Conservation (phyloP, 345 rosid genomes). For the Bruguiera sexangula region DNA sequence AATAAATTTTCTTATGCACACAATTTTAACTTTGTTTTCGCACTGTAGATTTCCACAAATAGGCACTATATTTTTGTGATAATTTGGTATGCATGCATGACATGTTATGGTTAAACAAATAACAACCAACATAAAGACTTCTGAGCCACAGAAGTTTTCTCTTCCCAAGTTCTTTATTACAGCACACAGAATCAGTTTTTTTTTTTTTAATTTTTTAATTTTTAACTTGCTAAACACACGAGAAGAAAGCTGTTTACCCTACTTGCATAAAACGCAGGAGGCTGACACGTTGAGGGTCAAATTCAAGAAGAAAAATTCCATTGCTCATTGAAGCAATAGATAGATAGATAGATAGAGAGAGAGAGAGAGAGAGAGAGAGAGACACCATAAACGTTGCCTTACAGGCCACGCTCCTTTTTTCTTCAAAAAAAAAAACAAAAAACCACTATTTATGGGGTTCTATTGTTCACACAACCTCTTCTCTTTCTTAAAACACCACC, state of each 20-base stretch:
- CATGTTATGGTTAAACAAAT: constrained; percentile 28
- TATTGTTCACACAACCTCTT: constrained; percentile 12
- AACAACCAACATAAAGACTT: constrained; percentile 32
- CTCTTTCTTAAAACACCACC: constrained; percentile 14
- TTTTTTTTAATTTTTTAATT: neutral
- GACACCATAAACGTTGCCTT: constrained; percentile 36
- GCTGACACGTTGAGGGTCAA: constrained; percentile 25
- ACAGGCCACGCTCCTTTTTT: constrained; percentile 35
- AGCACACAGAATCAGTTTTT: no score
- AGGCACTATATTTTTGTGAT: no score
- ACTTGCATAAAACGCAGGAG: neutral
- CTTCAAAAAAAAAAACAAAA: constrained; percentile 3
- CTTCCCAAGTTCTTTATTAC: no score
- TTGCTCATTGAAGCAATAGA: neutral
- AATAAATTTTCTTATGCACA: no score
- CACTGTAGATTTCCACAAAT: no score
- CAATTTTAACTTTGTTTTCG: no score
- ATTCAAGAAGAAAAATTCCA: constrained; percentile 9
- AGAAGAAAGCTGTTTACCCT: neutral
- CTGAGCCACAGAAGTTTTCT: neutral
- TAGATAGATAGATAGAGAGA: constrained; percentile 19
- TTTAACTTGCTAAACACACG: neutral
- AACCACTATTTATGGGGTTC: constrained; percentile 36
- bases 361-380: constrained; percentile 28
- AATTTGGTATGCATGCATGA: no score